Percentiles rank a stretch among this genome's conserved stretches.
These are phyloP conservation scores for Fistulina hepatica DNA, from an alignment of 1,284 basidiomycete genomes.

Conservation along the genomic window DNA sequence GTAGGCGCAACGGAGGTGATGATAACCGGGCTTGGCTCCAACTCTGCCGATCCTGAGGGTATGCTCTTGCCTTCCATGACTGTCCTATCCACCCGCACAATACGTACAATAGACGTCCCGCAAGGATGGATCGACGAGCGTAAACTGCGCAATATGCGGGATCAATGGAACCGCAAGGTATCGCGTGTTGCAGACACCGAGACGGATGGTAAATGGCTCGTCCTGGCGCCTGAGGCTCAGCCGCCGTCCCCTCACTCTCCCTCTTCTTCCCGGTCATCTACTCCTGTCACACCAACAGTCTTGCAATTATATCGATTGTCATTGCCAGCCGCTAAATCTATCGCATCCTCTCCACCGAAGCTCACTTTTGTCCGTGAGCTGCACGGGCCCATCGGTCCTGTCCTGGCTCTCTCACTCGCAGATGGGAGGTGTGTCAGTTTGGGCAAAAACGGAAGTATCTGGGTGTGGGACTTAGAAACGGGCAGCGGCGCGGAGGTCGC, in stretches of 20 bases:
- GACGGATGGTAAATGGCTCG: constrained; percentile 77
- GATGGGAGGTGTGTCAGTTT: constrained; percentile 73
- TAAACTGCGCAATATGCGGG: constrained; percentile 49
- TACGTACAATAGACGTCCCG: constrained; percentile 58
- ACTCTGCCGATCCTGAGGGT: constrained; percentile 15
- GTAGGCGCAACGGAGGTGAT: constrained; percentile 67
- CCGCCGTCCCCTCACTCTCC: constrained; percentile 14
- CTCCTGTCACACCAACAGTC: constrained; percentile 30
- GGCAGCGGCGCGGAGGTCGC: constrained; percentile 53
- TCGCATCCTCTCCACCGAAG: constrained; percentile 41
- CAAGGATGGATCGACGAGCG: constrained; percentile 59
- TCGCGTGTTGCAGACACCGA: constrained; percentile 53
- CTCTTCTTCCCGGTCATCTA: constrained; percentile 19
- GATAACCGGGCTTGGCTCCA: constrained; percentile 32
- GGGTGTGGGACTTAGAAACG: constrained; percentile 75
- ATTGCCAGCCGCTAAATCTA: constrained; percentile 40
- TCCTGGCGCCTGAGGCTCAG: constrained; percentile 51
- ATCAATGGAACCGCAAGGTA: constrained; percentile 69
- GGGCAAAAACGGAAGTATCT: constrained; percentile 57
- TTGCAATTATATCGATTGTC: constrained; percentile 66
- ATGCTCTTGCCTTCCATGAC: constrained; percentile 25
- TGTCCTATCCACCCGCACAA: constrained; percentile 45
- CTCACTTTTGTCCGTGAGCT: constrained; percentile 62
- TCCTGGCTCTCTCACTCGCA: constrained; percentile 57
- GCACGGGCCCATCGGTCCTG: constrained; percentile 52